phyloP scores from a whole-genome alignment of 352 stramenopile genomes.

The Stephanocyclus meneghinianus region DNA sequence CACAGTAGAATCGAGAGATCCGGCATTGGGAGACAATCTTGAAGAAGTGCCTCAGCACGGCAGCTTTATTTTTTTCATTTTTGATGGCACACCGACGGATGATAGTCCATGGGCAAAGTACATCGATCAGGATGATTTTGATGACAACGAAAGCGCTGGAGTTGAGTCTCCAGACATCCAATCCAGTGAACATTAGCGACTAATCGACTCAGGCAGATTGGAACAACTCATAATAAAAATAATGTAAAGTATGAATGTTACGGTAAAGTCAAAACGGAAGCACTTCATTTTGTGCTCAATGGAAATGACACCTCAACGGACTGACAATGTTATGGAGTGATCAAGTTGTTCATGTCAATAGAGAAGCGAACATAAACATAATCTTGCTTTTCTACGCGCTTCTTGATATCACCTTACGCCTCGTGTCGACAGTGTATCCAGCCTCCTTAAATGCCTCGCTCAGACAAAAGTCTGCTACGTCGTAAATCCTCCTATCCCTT shows the following conservation, averaged over 20 bases:
- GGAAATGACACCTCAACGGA: too few species aligned
- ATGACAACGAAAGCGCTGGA: constrained; percentile 1
- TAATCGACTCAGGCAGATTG: too few species aligned
- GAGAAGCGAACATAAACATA: too few species aligned
- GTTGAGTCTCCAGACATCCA: background rate
- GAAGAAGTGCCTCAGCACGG: background rate
- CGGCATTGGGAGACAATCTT: background rate
- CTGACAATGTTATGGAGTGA: too few species aligned
- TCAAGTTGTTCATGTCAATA: too few species aligned
- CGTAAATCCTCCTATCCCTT: constrained; percentile 82
- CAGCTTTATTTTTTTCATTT: constrained; percentile 23
- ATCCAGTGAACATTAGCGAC: too few species aligned
- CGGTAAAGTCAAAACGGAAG: too few species aligned
- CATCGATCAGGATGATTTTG: constrained; percentile 19
- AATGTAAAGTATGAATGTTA: too few species aligned
- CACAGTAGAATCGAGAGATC: background rate
- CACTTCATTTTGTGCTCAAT: too few species aligned
- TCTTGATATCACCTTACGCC: constrained; percentile 54
- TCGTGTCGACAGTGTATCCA: constrained; percentile 74
- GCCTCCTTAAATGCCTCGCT: constrained; percentile 78
- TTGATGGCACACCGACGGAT: constrained; percentile 35
- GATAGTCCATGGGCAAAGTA: constrained; percentile 34
- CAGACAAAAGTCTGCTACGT: constrained; percentile 82
- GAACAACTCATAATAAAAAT: too few species aligned
- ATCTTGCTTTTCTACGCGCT: background rate